phyloP scores from a whole-genome alignment of 352 stramenopile genomes.

The Globisporangium perplexum region DNA sequence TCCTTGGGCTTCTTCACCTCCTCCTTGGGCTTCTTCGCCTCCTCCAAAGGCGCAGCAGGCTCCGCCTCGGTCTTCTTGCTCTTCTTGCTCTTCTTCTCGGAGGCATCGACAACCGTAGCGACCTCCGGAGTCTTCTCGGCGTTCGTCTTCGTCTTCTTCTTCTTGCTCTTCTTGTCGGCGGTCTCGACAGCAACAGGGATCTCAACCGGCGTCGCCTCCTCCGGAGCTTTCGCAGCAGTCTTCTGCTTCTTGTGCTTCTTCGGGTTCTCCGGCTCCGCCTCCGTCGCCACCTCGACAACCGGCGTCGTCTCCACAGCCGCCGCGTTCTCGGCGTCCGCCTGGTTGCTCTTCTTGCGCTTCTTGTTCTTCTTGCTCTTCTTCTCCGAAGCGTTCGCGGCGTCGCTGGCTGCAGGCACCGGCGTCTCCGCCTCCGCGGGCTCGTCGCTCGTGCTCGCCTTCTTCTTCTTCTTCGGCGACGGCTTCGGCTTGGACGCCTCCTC shows the following conservation, averaged over 20 bases:
- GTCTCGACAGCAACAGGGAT: background rate
- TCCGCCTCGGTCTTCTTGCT: slow-evolving; percentile 24
- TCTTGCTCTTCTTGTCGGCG: slow-evolving; percentile 9
- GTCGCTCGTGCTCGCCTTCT: slow-evolving; percentile 11
- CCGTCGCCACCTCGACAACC: background rate
- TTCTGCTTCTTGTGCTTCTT: slow-evolving; percentile 29
- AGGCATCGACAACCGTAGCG: background rate
- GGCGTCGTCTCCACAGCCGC: background rate
- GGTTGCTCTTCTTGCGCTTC: slow-evolving; percentile 28
- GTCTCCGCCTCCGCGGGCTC: background rate
- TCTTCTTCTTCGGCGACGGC: slow-evolving; percentile 17
- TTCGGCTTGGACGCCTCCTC: slow-evolving; percentile 26
- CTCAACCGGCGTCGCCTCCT: background rate
- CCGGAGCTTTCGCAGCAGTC: slow-evolving; percentile 11
- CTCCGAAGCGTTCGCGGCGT: slow-evolving; percentile 1
- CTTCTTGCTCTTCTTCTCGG: slow-evolving; percentile 13
- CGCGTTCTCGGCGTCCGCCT: slow-evolving; percentile 20
- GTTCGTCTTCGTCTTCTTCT: slow-evolving; percentile 25
- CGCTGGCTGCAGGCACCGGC: slow-evolving; percentile 3
- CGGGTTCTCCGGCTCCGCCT: slow-evolving; percentile 7
- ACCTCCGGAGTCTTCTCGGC: background rate
- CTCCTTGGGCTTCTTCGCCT: slow-evolving; percentile 1
- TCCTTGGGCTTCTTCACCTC: slow-evolving; percentile 8
- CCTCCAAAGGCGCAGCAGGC: background rate
- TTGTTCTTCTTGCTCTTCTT: slow-evolving; percentile 40